Conservation (phyloP, 73 alveolate species). For the Stentor roeselii region DNA sequence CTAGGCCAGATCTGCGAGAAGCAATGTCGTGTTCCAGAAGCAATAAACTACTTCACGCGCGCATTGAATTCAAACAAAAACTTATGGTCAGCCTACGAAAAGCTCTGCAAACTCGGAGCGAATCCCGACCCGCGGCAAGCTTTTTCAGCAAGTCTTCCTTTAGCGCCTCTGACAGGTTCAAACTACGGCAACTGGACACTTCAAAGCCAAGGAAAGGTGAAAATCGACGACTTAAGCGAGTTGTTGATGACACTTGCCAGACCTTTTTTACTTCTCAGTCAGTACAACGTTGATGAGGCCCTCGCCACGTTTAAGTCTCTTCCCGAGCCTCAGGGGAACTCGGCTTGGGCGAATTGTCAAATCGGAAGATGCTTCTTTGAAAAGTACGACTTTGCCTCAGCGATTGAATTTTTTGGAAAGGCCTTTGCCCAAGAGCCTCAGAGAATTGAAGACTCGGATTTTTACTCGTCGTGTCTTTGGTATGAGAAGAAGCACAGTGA, state of each 20-base stretch:
- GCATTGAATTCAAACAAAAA: slow-evolving; percentile 78
- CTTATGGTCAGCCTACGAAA: slow-evolving; percentile 85
- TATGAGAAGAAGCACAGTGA: slow-evolving; percentile 13
- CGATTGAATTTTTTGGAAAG: background rate
- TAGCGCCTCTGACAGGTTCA: background rate
- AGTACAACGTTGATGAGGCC: slow-evolving; percentile 5
- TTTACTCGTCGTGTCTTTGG: slow-evolving; percentile 4
- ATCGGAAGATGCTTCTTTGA: slow-evolving; percentile 25
- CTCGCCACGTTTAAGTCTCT: background rate
- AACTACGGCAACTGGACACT: slow-evolving; percentile 3
- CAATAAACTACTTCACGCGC: slow-evolving; percentile 59
- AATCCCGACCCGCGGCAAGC: slow-evolving; percentile 6
- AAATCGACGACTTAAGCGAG: background rate
- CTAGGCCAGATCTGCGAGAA: slow-evolving; percentile 74
- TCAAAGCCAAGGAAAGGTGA: background rate
- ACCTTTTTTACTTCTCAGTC: background rate
- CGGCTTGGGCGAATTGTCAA: slow-evolving; percentile 17
- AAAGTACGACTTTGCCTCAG: slow-evolving; percentile 5
- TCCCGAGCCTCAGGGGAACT: slow-evolving; percentile 13
- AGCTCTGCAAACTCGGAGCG: slow-evolving; percentile 53
- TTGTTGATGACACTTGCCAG: background rate
- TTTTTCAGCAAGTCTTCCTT: background rate
- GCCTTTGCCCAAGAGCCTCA: slow-evolving; percentile 18
- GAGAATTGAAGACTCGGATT: slow-evolving; percentile 15
- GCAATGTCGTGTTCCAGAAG: slow-evolving; percentile 67